Evolutionary conservation across 2,329 filamentous ascomycete species (phyloP).

Genomic region (Byssothecium circinans): DNA sequence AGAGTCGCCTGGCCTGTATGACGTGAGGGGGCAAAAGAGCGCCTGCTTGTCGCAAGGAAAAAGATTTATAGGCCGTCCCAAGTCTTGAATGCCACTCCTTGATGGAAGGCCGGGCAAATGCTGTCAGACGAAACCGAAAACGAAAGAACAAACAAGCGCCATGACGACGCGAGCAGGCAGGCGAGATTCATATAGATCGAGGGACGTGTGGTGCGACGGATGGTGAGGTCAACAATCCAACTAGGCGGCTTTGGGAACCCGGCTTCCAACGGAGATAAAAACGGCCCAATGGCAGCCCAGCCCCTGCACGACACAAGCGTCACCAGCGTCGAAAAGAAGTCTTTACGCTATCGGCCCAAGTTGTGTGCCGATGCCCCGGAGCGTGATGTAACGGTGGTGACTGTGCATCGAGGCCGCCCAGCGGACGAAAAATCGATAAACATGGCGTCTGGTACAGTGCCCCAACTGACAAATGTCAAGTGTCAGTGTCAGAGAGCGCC

Average conservation of each 20-base stretch:
- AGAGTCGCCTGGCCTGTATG: no score
- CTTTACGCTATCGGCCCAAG: constrained; percentile 10
- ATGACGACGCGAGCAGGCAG: constrained; percentile 11
- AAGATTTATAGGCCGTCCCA: no score
- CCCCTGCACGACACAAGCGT: no score
- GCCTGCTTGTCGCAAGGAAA: not conserved
- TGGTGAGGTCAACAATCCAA: constrained; percentile 18
- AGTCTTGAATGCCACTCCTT: no score
- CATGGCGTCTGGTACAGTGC: no score
- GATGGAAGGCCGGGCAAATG: not conserved
- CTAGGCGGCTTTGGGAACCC: constrained; percentile 28
- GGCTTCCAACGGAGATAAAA: constrained; percentile 31
- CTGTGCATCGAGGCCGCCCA: no score
- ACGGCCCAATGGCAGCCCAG: constrained; percentile 4
- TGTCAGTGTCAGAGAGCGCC: no score
- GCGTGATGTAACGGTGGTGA: no score
- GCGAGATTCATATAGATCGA: constrained; percentile 21
- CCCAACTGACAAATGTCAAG: no score
- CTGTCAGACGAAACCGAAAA: not conserved
- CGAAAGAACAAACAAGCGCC: not conserved
- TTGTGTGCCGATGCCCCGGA: constrained; percentile 6
- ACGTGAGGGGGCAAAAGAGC: no score
- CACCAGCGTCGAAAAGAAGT: no score
- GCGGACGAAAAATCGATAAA: no score
- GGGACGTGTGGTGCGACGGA: constrained; percentile 18